Base-by-base conservation (phyloP, 1,139 yeast species). In the Sugiyamaella pinicola region DNA sequence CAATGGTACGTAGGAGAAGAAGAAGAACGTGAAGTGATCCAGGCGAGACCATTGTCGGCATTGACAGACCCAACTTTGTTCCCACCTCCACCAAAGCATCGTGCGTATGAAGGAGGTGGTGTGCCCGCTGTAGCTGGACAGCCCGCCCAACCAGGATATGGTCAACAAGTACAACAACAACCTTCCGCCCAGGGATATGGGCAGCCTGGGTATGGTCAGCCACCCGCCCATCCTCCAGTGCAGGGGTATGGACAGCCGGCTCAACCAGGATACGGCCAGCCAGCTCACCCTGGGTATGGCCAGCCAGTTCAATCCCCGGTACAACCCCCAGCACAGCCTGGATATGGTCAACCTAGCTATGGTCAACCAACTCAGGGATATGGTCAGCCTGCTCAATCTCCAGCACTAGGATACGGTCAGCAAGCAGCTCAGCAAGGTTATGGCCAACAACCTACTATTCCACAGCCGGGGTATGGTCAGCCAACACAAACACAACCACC, bases 31-130 rank as follows among this genome's bases (percentile, higher is more conserved):
- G 40, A 39, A 22, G 8, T 12, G 9, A 51, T 61, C 22, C 47
- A 21, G 22, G 70, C 76, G 2, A 60, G 76, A 47, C 72, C 76
- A 13, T 43, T 71, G 44, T 53, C 64, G 1, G 58, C 72, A 1
- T 61, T 74, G 42, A 67, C 65, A 31, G 77, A 77, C 57, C 77
- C 81, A 7, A 60, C 64, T 3, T 54, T 68, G 10, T 74, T 81
- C 54, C 83, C 85, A 10, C 77, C 84, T 1, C 86, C 85, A 1
- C 86, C 85, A 0, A 60, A 72, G 73, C 66, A 68, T 26, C 40
- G 55, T 31, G 48, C 39, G 4, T 37, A 40, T 51, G 51, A 73
- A 54, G 58, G 62, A 7, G 44, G 37, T 12, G 34, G 31, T 7
- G 43, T 26, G 13, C 49, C 46, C 13, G 44, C 43, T 18, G 40